Percentiles rank a stretch among this genome's conserved stretches.
Evolutionary conservation across 2,329 filamentous ascomycete species (phyloP).

Genomic region (Leptographium flavum): DNA sequence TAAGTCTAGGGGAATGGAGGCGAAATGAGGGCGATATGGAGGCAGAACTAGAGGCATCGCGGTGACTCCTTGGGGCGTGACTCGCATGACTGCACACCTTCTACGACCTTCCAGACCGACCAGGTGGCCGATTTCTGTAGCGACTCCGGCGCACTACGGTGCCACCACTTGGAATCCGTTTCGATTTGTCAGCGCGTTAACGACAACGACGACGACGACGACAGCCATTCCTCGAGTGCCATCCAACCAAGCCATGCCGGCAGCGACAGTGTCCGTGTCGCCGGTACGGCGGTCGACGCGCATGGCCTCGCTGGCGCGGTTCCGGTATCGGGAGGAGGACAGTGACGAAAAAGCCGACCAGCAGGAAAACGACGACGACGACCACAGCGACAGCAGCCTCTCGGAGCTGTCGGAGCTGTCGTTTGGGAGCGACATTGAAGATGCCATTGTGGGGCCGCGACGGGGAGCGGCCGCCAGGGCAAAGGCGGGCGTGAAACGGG

Average conservation of each 20-base stretch:
- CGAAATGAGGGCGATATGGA: no score
- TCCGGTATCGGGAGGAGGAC: constrained; percentile 9
- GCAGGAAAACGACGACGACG: not conserved
- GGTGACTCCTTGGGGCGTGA: no score
- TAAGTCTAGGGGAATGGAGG: no score
- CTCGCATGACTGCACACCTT: no score
- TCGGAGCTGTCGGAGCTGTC: constrained; percentile 11
- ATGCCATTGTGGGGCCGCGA: constrained; percentile 14
- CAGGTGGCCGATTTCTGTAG: no score
- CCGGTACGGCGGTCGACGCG: constrained; percentile 7
- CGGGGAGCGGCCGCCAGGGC: not conserved
- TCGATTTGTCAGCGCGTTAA: no score
- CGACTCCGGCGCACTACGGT: no score
- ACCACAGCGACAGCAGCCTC: constrained; percentile 4
- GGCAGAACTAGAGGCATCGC: no score
- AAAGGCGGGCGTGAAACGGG: not conserved
- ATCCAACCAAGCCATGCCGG: not conserved
- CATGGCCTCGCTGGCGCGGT: constrained; percentile 8
- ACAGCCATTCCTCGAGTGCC: no score
- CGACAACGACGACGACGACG: no score
- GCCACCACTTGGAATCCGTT: no score
- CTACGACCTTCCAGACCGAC: no score
- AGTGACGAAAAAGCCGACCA: not conserved
- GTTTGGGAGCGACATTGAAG: constrained; percentile 19
- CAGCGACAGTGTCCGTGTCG: not conserved